phyloP scores from a whole-genome alignment of 148 eudicot species.

The Chenopodium formosanum region DNA sequence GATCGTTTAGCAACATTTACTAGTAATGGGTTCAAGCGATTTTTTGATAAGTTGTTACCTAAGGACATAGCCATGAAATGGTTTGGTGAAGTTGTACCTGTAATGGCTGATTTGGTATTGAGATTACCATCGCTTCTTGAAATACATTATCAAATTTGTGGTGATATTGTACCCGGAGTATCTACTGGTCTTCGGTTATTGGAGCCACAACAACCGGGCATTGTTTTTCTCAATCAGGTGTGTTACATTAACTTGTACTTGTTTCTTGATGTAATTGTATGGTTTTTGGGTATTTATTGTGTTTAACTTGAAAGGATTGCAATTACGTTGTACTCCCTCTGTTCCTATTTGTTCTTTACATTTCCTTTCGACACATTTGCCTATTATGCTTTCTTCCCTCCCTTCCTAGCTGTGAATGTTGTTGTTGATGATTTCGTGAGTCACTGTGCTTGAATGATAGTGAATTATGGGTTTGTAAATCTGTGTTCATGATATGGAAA shows the following conservation, averaged over 20 bases:
- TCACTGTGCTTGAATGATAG: too few relatives aligned
- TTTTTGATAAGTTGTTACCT: conserved; percentile 5
- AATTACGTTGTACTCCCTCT: too few relatives aligned
- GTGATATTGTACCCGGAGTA: neutral
- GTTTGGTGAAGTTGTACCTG: neutral
- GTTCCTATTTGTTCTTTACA: too few relatives aligned
- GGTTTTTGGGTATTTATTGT: too few relatives aligned
- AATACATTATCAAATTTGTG: neutral
- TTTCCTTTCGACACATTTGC: too few relatives aligned
- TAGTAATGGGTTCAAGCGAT: neutral
- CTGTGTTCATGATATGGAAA: too few relatives aligned
- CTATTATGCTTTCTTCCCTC: too few relatives aligned
- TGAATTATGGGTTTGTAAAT: too few relatives aligned
- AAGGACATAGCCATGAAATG: neutral
- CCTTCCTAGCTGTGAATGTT: too few relatives aligned
- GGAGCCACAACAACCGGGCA: conserved; percentile 10
- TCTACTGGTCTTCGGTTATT: conserved; percentile 4
- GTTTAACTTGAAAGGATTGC: too few relatives aligned
- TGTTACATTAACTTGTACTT: neutral
- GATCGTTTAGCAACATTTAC: neutral
- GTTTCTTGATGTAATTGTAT: too few relatives aligned
- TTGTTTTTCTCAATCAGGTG: conserved; percentile 7
- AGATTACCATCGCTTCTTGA: conserved; percentile 2
- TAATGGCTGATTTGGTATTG: neutral
- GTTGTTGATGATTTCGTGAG: too few relatives aligned